Percentiles rank a stretch among this genome's conserved stretches.
These are phyloP conservation scores for Cyanophora paradoxa DNA, from an alignment of 78 protist species.

Conservation along the genomic window DNA sequence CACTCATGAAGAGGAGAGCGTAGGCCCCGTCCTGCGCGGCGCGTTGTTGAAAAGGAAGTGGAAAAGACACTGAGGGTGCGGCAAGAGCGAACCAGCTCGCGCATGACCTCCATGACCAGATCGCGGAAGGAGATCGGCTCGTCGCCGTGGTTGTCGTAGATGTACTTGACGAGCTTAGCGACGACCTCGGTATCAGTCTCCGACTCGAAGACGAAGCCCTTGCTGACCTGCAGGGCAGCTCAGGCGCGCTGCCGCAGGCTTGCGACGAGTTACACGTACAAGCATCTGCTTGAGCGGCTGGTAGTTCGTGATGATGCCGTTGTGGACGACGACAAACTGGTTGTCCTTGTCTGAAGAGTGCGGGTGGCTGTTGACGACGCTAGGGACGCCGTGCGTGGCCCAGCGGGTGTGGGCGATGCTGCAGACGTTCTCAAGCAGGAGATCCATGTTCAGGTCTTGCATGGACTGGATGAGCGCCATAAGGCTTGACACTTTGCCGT, in stretches of 20 bases:
- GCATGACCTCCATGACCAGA: conserved; percentile 37
- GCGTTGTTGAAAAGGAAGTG: too few relatives aligned
- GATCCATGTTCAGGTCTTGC: too few relatives aligned
- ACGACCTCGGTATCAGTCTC: conserved; percentile 93
- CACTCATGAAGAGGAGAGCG: conserved; percentile 48
- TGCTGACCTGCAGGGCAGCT: too few relatives aligned
- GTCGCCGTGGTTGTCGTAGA: conserved; percentile 15
- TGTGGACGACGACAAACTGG: conserved; percentile 69
- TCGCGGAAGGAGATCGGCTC: conserved; percentile 57
- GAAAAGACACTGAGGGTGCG: too few relatives aligned
- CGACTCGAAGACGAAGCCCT: too few relatives aligned
- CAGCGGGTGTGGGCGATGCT: conserved; percentile 90
- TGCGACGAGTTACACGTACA: too few relatives aligned
- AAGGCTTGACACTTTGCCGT: too few relatives aligned
- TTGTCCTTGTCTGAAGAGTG: conserved; percentile 27
- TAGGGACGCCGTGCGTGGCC: conserved; percentile 82
- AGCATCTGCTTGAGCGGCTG: too few relatives aligned
- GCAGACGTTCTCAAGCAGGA: too few relatives aligned
- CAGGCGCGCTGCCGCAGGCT: too few relatives aligned
- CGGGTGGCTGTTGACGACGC: conserved; percentile 64
- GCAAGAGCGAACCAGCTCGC: too few relatives aligned
- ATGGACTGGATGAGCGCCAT: too few relatives aligned
- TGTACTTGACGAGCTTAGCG: conserved; percentile 1
- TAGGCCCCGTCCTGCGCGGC: conserved; percentile 63
- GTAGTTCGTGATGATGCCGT: conserved; percentile 79